Percentiles rank a stretch among this genome's conserved stretches.
Evolutionary conservation across 495 filamentous ascomycete genomes (phyloP).

Genomic region (Xylaria longipes): DNA sequence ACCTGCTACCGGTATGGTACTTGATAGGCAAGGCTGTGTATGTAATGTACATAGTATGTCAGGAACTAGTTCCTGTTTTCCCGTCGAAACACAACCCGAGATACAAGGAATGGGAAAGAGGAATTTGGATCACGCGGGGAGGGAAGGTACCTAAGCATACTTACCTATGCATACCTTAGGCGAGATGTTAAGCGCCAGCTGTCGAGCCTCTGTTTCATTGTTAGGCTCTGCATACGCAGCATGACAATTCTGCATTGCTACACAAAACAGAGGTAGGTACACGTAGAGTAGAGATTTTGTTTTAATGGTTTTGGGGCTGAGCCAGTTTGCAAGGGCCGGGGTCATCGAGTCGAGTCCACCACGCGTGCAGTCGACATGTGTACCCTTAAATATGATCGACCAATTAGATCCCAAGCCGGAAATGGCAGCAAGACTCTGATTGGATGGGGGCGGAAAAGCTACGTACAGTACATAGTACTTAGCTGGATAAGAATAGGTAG

Average conservation of each 20-base stretch:
- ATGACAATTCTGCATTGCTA: neutral
- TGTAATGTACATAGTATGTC: neutral
- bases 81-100: neutral
- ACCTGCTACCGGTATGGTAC: neutral
- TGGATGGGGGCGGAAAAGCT: constrained; percentile 12
- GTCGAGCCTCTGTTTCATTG: neutral
- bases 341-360: neutral
- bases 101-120: neutral
- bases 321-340: neutral
- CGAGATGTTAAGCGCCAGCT: neutral
- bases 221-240: neutral
- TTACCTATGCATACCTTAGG: neutral
- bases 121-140: no score
- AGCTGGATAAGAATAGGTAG: constrained; percentile 23
- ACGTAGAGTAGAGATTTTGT: neutral
- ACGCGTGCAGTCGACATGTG: neutral
- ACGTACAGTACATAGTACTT: neutral
- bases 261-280: neutral
- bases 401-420: neutral
- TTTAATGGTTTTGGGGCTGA: constrained; percentile 12
- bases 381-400: neutral
- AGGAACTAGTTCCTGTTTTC: neutral
- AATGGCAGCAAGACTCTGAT: neutral
- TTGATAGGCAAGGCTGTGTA: neutral
- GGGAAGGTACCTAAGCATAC: neutral